Conservation (phyloP, 192 early-diverging fungal species). For the Coemansia sp. region DNA sequence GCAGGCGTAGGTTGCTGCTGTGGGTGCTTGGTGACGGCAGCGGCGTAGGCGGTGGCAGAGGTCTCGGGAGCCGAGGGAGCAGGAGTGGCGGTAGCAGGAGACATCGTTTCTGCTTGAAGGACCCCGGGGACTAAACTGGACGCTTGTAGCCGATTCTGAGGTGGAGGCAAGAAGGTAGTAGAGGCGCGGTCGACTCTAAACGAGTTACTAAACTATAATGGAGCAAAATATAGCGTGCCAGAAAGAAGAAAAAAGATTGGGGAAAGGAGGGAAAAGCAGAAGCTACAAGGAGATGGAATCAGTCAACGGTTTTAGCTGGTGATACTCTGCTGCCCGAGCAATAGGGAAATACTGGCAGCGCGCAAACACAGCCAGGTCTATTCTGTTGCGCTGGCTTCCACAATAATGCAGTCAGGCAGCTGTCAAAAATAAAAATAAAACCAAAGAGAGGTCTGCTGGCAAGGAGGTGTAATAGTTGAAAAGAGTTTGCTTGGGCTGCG, state of each 20-base stretch:
- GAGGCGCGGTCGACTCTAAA: slow-evolving; percentile 3
- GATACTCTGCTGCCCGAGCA: not conserved
- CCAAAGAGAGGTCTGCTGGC: not conserved
- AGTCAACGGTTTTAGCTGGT: not conserved
- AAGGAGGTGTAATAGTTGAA: not conserved
- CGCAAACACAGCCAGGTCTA: not conserved
- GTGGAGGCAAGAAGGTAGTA: not conserved
- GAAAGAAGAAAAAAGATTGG: not conserved
- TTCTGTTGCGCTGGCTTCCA: not conserved
- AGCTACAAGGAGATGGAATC: not conserved
- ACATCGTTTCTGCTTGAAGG: slow-evolving; percentile 20
- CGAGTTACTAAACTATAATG: not conserved
- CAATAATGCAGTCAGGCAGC: not conserved
- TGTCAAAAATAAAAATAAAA: not conserved
- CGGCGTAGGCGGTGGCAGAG: slow-evolving; percentile 1
- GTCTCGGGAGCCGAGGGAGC: slow-evolving; percentile 9
- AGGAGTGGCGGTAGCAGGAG: slow-evolving; percentile 23
- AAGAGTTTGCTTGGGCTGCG: not conserved
- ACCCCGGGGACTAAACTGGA: not conserved
- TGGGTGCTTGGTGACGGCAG: not conserved
- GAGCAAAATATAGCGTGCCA: not conserved
- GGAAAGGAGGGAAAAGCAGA: not conserved
- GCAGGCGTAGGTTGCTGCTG: slow-evolving; percentile 4
- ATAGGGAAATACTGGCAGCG: not conserved
- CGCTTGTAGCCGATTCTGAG: not conserved